These are phyloP conservation scores for Oxytropis ochrocephala DNA, from an alignment of 306 rosid species.

Conservation along the genomic window DNA sequence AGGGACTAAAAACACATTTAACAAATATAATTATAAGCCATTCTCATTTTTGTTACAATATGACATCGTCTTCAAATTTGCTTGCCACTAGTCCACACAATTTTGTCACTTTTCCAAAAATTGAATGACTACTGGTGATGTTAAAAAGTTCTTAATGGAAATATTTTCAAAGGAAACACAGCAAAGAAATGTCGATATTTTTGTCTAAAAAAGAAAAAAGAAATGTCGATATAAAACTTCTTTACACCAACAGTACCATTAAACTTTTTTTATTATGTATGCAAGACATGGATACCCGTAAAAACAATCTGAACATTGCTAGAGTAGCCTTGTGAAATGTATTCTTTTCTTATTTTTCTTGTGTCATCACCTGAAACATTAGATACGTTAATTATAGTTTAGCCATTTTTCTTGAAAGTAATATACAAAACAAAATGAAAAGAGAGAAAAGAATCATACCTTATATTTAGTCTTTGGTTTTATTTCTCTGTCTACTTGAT, in stretches of 20 bases:
- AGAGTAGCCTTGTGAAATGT: background rate
- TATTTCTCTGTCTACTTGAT: constrained; percentile 31
- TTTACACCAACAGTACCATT: too few relatives aligned
- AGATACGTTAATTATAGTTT: background rate
- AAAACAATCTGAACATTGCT: background rate
- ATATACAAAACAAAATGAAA: background rate
- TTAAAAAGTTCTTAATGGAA: too few relatives aligned
- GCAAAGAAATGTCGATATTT: too few relatives aligned
- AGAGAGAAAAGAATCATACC: constrained; percentile 12
- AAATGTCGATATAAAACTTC: too few relatives aligned
- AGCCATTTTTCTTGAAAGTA: background rate
- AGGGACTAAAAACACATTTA: too few relatives aligned
- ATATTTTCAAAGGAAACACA: too few relatives aligned
- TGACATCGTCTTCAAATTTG: background rate
- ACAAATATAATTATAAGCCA: too few relatives aligned
- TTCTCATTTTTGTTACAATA: too few relatives aligned
- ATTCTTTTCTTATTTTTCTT: constrained; percentile 6
- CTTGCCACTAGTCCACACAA: background rate
- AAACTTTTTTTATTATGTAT: background rate
- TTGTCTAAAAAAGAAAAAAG: too few relatives aligned
- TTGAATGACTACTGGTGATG: too few relatives aligned
- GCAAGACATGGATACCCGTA: background rate
- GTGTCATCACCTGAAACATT: background rate
- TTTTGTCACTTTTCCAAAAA: background rate
- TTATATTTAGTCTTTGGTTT: constrained; percentile 26